Base-by-base conservation (phyloP, 2,329 filamentous ascomycete species). In the Hypoxylon sp. region DNA sequence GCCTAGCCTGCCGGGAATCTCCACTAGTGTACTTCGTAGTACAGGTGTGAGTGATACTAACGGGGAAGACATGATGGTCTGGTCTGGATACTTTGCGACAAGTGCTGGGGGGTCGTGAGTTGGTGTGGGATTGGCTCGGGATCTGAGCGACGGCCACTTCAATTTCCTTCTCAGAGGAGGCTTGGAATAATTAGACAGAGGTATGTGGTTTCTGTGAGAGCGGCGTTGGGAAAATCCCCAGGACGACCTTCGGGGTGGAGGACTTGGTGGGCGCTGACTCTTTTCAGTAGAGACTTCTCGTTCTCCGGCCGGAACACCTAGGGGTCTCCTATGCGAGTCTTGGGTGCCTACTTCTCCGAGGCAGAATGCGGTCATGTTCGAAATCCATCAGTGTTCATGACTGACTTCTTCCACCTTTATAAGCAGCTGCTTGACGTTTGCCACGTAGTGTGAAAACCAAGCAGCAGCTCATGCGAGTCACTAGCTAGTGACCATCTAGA, bases 21-120 rank as follows among this genome's bases (percentile, higher is more conserved):
- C n/a, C n/a, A n/a, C n/a, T n/a, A n/a, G n/a, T n/a, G n/a, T n/a
- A n/a, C n/a, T 15, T 6, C 2, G 24, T 35, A 13, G 20, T 26
- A 42, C 3, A 13, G 10, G 13, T 38, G 26, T 1, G 17, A 35
- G 11, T 21, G 8, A 4, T 3, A 64, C 68, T 64, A 31, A 70
- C 68, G 64, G 65, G 47, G 68, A 67, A 64, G 68, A 64, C 68
- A 70, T 70, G 56, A 13, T 67, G 49, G 43, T 24, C 15, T 4
- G 27, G 23, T 42, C 35, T 33, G 38, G 61, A 35, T 23, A 10
- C 13, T 50, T 31, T 10, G 38, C 21, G 21, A 11, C 18, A 9
- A 33, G 33, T 26, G 15, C 26, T 53, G 27, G 13, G 26, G 49
- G 23, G 35, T 48, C 41, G 15, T 53, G 48, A 21, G 10, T 15